These are phyloP conservation scores for Nicotiana attenuata DNA, from an alignment of 257 asterid genomes.

Conservation along the genomic window DNA sequence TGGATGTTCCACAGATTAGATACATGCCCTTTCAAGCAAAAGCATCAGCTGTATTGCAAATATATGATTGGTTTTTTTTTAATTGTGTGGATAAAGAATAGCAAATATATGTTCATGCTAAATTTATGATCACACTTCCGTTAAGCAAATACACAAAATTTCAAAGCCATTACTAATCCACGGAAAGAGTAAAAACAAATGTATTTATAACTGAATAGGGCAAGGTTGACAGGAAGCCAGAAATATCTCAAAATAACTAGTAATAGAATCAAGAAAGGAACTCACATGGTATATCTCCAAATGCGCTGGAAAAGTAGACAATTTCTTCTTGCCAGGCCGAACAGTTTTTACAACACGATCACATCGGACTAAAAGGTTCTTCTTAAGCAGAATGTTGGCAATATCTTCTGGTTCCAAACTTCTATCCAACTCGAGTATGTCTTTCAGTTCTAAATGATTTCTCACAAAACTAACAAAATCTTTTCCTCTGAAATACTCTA, in stretches of 20 bases:
- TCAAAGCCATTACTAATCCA: not conserved
- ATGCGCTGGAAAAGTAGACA: slow-evolving; percentile 99
- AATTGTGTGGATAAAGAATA: not conserved
- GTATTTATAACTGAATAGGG: not conserved
- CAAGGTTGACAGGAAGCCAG: not conserved
- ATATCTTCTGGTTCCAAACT: slow-evolving; percentile 73
- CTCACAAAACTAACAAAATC: slow-evolving; percentile 76
- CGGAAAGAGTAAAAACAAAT: not conserved
- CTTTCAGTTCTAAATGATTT: slow-evolving; percentile 75
- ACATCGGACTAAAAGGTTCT: slow-evolving; percentile 85
- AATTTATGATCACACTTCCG: not conserved
- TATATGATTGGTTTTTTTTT: not conserved
- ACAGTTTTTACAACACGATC: slow-evolving; percentile 92
- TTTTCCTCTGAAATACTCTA: slow-evolving; percentile 94
- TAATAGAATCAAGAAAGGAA: slow-evolving; percentile 9
- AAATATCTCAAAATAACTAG: not conserved
- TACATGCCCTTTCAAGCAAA: not conserved
- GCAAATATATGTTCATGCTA: not conserved
- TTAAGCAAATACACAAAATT: not conserved
- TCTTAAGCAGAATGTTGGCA: slow-evolving; percentile 66
- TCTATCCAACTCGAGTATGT: slow-evolving; percentile 68
- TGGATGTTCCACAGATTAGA: not conserved
- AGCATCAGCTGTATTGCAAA: not conserved
- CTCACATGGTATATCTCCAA: slow-evolving; percentile 83
- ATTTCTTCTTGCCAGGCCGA: slow-evolving; percentile 90